Evolutionary conservation across 2,329 filamentous ascomycete genomes (phyloP).

Genomic region (Tolypocladium endophyticum): DNA sequence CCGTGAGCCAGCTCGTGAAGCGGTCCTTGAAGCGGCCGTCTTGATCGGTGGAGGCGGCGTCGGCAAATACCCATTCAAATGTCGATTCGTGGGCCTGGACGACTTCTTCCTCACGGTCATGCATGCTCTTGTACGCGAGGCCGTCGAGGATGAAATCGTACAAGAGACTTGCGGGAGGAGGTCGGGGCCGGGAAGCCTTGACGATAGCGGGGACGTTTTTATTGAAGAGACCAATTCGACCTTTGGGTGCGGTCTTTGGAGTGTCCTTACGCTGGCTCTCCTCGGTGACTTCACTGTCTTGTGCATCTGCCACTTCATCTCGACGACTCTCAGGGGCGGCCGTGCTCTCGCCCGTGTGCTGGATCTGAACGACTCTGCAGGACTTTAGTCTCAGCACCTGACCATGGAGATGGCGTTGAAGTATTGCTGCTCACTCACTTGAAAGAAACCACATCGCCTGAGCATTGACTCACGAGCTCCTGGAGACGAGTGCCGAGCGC

Average conservation of each 20-base stretch:
- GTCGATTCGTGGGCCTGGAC: conserved; percentile 17
- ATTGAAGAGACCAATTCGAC: neutral
- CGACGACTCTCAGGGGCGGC: neutral
- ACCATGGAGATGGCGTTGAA: neutral
- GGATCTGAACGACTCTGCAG: neutral
- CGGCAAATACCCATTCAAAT: conserved; percentile 25
- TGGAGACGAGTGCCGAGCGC: conserved; percentile 8
- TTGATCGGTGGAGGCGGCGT: neutral
- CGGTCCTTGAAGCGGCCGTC: conserved; percentile 10
- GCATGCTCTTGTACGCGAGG: conserved; percentile 20
- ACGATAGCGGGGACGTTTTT: neutral
- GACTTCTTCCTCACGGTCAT: conserved; percentile 18
- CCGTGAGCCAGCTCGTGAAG: conserved; percentile 17
- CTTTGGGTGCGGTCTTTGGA: neutral
- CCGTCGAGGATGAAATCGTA: conserved; percentile 20
- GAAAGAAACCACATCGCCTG: neutral
- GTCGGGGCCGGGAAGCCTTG: neutral
- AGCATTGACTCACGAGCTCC: conserved; percentile 2
- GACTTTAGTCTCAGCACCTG: neutral
- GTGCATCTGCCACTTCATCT: neutral
- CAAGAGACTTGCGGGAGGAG: conserved; percentile 11
- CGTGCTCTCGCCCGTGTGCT: neutral
- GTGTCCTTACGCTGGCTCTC: neutral
- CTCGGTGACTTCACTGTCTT: neutral
- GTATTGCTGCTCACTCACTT: neutral